These are phyloP conservation scores for Astrocystis sublimbata DNA, from an alignment of 495 filamentous ascomycete genomes.

Conservation along the genomic window DNA sequence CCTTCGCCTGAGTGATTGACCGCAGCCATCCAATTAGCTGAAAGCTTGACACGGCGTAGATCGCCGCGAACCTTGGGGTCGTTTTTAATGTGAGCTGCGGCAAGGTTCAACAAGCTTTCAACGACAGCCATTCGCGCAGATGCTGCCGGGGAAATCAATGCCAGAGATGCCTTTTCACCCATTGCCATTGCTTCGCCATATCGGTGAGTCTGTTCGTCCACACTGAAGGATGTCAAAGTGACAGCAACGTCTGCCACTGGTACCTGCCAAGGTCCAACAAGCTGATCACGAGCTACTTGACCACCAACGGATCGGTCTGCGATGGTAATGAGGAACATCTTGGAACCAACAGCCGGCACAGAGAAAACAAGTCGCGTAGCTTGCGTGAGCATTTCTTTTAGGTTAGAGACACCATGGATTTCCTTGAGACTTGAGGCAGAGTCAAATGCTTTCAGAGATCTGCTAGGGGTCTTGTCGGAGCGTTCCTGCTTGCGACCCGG, in stretches of 20 bases:
- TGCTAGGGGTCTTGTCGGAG: conserved; percentile 71
- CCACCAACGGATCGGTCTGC: conserved; percentile 90
- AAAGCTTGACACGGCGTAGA: conserved; percentile 76
- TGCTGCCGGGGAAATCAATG: conserved; percentile 87
- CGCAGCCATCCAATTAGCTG: conserved; percentile 98
- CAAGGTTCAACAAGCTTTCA: conserved; percentile 89
- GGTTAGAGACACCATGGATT: conserved; percentile 50
- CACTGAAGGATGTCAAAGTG: conserved; percentile 75
- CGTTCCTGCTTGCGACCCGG: conserved; percentile 83
- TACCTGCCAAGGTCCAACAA: conserved; percentile 96
- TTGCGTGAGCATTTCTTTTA: conserved; percentile 67
- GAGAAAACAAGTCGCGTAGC: conserved; percentile 79
- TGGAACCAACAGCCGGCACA: conserved; percentile 88
- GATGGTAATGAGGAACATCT: conserved; percentile 96
- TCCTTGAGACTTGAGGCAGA: conserved; percentile 46
- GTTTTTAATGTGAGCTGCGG: conserved; percentile 73
- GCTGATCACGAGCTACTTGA: conserved; percentile 85
- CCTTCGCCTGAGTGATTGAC: conserved; percentile 92
- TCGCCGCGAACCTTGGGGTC: conserved; percentile 47
- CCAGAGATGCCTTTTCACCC: conserved; percentile 90
- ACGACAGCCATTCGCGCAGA: conserved; percentile 96
- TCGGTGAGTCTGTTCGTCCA: conserved; percentile 59
- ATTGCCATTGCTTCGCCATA: conserved; percentile 96
- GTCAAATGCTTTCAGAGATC: conserved; percentile 72
- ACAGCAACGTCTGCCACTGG: conserved; percentile 93